Evolutionary conservation across 305 asterid genomes (phyloP), one percentile per base, ranked within the genome.

Genomic region (Solanum aculeatissimum): DNA sequence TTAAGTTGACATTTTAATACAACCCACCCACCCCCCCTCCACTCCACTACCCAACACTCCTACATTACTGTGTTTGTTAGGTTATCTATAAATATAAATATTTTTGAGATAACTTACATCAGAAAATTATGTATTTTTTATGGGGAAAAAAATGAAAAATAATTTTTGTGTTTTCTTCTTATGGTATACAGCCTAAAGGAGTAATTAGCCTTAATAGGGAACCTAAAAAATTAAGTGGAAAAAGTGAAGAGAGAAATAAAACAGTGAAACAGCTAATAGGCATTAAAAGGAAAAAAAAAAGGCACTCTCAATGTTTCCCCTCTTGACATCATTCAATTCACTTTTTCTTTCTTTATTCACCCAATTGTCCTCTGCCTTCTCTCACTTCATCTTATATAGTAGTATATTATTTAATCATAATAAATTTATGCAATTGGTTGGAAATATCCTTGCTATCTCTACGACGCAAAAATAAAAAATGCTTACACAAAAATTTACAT

Each of bases 291-390:
- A 54, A 55, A 84, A 79, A 58, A 54, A 55, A 84, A 79, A 84
- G 49, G 74, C 18, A 25, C 51, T 82, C 23, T 84, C 79, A 79
- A 51, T 65, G 87, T 84, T 84, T 60, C 87, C 84, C 6, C 18
- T 40, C 60, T 68, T 84, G 65, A 43, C 72, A 77, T 65, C 87
- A 79, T 55, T 62, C 8, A 63, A 29, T 79, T 55, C 84, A 79
- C 84, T 84, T 83, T 83, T 83, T 55, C 66, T 3, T 43, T 60
- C 51, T 75, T 75, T 29, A 35, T 7, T 19, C 38, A 58, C 13
- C 43, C 53, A 4, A 69, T 42, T 74, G 35, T 72, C 60, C 23
- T 45, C 55, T 47, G 68, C 32, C 51, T 35, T 51, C 43, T 51
- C 54, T 40, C 32, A 40, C 74, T 53, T 19, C 62, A 57, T 32